These are phyloP conservation scores for Prinsepia uniflora DNA, from an alignment of 306 rosid species.

Conservation along the genomic window DNA sequence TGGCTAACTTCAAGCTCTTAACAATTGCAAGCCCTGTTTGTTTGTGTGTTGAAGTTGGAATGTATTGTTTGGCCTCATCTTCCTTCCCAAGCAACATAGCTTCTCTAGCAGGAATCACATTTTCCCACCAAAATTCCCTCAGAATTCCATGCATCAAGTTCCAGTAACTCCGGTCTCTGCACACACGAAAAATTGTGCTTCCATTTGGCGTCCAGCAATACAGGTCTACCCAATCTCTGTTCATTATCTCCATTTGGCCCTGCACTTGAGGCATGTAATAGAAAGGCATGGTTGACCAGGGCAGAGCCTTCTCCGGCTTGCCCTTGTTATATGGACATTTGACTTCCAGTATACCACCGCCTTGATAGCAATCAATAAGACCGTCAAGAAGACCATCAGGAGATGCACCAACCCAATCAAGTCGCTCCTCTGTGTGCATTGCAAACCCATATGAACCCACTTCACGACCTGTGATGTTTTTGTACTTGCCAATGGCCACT, in stretches of 20 bases:
- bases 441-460: slow-evolving; percentile 76
- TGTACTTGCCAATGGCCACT: slow-evolving; percentile 68
- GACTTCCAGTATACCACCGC: slow-evolving; percentile 77
- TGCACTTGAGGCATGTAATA: slow-evolving; percentile 99
- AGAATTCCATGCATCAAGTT: slow-evolving; percentile 64
- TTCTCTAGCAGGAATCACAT: slow-evolving; percentile 85
- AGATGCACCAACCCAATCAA: slow-evolving; percentile 89
- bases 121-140: slow-evolving; percentile 94
- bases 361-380: slow-evolving; percentile 59
- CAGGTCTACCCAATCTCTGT: slow-evolving; percentile 79
- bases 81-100: slow-evolving; percentile 52
- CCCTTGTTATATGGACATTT: slow-evolving; percentile 98
- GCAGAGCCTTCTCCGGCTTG: slow-evolving; percentile 78
- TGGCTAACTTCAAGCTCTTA: slow-evolving; percentile 69
- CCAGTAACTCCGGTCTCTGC: slow-evolving; percentile 69
- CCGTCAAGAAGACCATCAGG: slow-evolving; percentile 95
- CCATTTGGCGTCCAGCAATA: slow-evolving; percentile 96
- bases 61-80: slow-evolving; percentile 44
- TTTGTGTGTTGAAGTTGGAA: slow-evolving; percentile 69
- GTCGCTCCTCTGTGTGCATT: slow-evolving; percentile 50
- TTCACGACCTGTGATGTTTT: slow-evolving; percentile 66
- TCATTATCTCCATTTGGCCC: slow-evolving; percentile 94
- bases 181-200: slow-evolving; percentile 77
- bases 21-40: slow-evolving; percentile 69
- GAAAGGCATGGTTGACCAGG: slow-evolving; percentile 84